Conservation (phyloP, 768 basidiomycete genomes). For the Agrocybe pediades region DNA sequence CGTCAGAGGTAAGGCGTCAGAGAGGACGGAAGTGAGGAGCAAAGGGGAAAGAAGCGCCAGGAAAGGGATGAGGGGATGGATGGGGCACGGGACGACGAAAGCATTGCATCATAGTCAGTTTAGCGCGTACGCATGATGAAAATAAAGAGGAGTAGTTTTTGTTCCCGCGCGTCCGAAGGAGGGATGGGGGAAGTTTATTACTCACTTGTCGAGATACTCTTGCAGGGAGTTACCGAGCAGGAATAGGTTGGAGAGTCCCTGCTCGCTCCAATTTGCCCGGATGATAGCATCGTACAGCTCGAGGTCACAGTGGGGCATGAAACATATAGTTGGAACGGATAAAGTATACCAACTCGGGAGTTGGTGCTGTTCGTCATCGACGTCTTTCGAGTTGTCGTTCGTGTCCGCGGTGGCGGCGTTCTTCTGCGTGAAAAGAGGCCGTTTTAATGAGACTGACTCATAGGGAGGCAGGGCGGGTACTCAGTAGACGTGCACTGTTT, state of each 20-base stretch:
- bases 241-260: conserved; percentile 47
- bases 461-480: conserved; percentile 9
- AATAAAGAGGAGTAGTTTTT: conserved; percentile 1
- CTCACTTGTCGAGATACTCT: conserved; percentile 71
- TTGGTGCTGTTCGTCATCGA: background rate
- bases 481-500: conserved; percentile 49
- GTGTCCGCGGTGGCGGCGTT: background rate
- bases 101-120: conserved; percentile 4
- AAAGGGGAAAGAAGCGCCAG: too few species aligned
- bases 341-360: conserved; percentile 25
- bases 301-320: conserved; percentile 82
- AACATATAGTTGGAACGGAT: conserved; percentile 58
- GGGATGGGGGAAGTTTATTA: conserved; percentile 18
- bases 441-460: conserved; percentile 6
- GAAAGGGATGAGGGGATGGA: conserved; percentile 7
- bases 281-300: conserved; percentile 69
- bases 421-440: background rate
- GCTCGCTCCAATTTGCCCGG: conserved; percentile 57
- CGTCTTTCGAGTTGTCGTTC: background rate
- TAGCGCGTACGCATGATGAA: background rate
- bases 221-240: conserved; percentile 67
- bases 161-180: conserved; percentile 2
- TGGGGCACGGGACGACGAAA: conserved; percentile 5
- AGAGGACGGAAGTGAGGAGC: too few species aligned
- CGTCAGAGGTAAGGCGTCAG: too few species aligned